Base-by-base conservation (phyloP, 164 flowering plant genomes). In the Liriodendron chinense region DNA sequence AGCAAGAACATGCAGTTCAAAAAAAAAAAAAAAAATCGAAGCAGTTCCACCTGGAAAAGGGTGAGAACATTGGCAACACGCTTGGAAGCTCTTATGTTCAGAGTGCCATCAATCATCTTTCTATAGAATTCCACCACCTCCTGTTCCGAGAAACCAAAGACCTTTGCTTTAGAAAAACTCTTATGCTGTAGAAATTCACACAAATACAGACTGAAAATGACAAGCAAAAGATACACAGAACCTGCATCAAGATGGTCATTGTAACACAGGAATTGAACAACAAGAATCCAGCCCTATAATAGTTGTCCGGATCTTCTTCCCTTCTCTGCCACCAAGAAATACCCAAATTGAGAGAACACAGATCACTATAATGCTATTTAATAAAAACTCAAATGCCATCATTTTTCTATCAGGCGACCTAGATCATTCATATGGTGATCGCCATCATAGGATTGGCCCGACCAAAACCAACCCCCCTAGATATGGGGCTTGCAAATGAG, bases 11-110 rank as follows among this genome's bases (percentile, higher is more conserved):
- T 8, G 18, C 50, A 25, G 34, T 57, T 1, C 57, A 77, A 72
- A 63, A 61, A 47, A 72, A 2, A 34, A 5, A 26, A 69, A 74
- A 2, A 7, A 6, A 0, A 26, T 34, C 7, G 43, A 34, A 34
- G 43, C 6, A 34, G 43, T 34, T 34, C 43, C 64, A 83, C 89
- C 87, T 87, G 89, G 63, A 79, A 78, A 47, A 87, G 86, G 34
- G 85, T 87, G 76, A 87, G 83, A 48, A 87, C 89, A 84, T 85
- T 87, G 13, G 77, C 77, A 2, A 83, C 75, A 16, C 89, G 81
- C 73, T 74, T 85, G 50, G 77, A 68, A 25, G 83, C 75, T 78
- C 89, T 80, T 18, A 72, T 71, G 25, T 49, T 78, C 7, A 77
- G 73, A 69, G 34, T 72, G 16, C 78, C 77, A 57, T 73, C 59